Evolutionary conservation across 2,329 filamentous ascomycete genomes (phyloP), one percentile per base, ranked within the genome.

Genomic region (Colletotrichum somersetense): DNA sequence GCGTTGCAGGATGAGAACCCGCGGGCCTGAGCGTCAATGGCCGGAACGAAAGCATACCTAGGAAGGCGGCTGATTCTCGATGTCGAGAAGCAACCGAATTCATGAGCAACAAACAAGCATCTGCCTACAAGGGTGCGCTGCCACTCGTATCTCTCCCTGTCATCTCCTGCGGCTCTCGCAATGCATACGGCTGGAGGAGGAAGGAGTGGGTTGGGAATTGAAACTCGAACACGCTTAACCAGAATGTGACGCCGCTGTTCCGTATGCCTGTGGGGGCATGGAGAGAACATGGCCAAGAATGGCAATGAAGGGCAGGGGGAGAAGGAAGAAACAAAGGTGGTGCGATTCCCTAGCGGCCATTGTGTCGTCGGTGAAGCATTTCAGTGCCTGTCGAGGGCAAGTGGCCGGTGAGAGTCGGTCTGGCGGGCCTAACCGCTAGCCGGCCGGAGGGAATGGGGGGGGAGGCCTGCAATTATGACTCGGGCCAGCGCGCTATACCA

Each of bases 281-380:
- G 35, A 35, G 56, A 11, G 42, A 44, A 33, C 55, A 33, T 14
- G 33, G 11, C 4, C 18, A 56, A 56, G 10, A 50, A 61, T 12
- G 26, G 23, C 6, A 30, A 61, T 26, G 26, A 44, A 33, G 30
- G 26, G 52, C 26, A 55, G 14, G 10, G 18, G 30, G 30, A 3
- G n/a, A 56, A 14, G 50, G 8, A 20, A 18, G 2, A 57, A 40
- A 18, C 46, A 1, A 59, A 38, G 33, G 16, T 16, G n/a, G 30
- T 40, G 26, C 48, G 42, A 38, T 59, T 42, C 35, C 62, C 46
- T 59, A 59, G 65, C 53, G 65, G 48, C n/a, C 44, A 18, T 72
- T 30, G 26, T 26, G 38, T 64, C 53, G 65, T 44, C 58, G 63
- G 65, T 69, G 69, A 57, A 40, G 53, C 26, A 38, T n/a, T 35